Conservation (phyloP, 2,329 filamentous ascomycete genomes). For the Fusarium anthophilum region DNA sequence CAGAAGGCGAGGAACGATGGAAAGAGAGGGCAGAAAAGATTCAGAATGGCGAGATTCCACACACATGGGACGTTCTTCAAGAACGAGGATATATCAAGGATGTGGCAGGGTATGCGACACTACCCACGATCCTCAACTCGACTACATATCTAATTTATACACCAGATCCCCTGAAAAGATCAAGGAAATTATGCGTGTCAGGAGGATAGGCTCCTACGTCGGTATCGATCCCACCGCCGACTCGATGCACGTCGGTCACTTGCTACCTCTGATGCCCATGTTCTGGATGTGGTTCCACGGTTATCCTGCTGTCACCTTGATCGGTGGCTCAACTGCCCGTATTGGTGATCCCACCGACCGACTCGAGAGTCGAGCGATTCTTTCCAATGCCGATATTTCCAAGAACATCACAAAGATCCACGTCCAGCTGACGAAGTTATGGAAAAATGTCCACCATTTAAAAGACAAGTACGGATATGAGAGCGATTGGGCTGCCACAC, state of each 20-base stretch:
- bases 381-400: constrained; percentile 61
- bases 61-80: constrained; percentile 72
- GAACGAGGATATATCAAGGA: constrained; percentile 80
- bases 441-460: constrained; percentile 75
- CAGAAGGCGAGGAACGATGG: constrained; percentile 59
- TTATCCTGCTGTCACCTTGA: constrained; percentile 71
- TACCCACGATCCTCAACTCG: background rate
- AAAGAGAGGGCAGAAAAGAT: constrained; percentile 57
- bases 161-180: constrained; percentile 61
- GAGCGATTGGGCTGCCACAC: constrained; percentile 71
- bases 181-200: constrained; percentile 69
- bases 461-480: constrained; percentile 72
- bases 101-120: constrained; percentile 70
- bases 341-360: constrained; percentile 83
- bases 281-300: constrained; percentile 87
- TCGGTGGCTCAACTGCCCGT: constrained; percentile 79
- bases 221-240: constrained; percentile 84
- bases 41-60: constrained; percentile 56
- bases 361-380: constrained; percentile 66
- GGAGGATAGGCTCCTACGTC: constrained; percentile 78
- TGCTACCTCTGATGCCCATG: constrained; percentile 83
- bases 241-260: constrained; percentile 82
- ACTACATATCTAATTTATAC: constrained; percentile 1
- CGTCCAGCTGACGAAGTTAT: constrained; percentile 76
- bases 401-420: constrained; percentile 75